Evolutionary conservation across 306 rosid species (phyloP), one percentile per base, ranked within the genome.

Genomic region (Gastrolobium villosum): DNA sequence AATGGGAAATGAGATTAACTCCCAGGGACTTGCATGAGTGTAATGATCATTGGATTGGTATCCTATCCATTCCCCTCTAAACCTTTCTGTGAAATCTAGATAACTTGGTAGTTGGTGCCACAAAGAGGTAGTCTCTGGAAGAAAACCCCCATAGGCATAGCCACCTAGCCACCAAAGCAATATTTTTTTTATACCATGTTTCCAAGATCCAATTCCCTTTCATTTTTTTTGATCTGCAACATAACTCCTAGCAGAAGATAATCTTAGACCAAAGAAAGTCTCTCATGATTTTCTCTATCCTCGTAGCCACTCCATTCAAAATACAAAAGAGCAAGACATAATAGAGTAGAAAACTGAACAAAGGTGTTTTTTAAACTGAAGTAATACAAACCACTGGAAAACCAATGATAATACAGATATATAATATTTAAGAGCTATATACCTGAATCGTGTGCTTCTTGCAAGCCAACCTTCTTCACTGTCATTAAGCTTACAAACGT

Each of bases 391-490:
- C n/a, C 8, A 26, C 65, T 39, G 5, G 7, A 52, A 52, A 53
- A 11, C 74, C 49, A 15, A 36, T 39, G 35, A 52, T 53, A 68
- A 35, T 53, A 50, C 43, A 10, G 20, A 26, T 37, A 53, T 20
- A 10, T 15, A 40, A 36, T 34, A 10, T 31, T 32, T 4, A 52
- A 53, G 50, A 10, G 50, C n/a, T 45, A 13, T 55, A 69, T 36
- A 79, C 55, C 76, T 56, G 61, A 59, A 10, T 43, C 68, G 20
- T 44, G 35, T 54, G 40, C 49, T 67, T 31, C 79, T 72, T 64
- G 39, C 67, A 72, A 30, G 74, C 35, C 68, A 54, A 45, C 32
- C 43, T 44, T 65, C 63, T 65, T 63, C 53, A 34, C 28, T 20
- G 30, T 32, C 39, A 53, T n/a, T 7, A 54, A 65, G 41, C 60